Conservation (phyloP, 1,284 basidiomycete species). For the Tetrapyrgos nigripes region DNA sequence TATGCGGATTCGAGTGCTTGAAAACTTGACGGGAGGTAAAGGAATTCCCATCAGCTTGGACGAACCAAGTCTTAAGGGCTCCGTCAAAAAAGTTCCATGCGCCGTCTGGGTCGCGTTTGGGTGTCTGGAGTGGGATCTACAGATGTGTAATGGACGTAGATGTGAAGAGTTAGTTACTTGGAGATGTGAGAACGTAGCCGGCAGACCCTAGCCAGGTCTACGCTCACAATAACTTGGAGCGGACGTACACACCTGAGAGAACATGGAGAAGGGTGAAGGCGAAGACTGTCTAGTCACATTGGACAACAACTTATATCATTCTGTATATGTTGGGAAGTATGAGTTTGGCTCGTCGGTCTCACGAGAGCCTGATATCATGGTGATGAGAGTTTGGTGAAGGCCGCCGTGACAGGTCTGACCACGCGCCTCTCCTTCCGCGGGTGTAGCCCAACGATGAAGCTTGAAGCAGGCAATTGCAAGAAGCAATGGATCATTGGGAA, state of each 20-base stretch:
- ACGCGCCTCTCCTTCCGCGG: too few relatives aligned
- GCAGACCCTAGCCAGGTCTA: too few relatives aligned
- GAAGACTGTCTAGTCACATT: neutral
- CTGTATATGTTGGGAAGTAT: neutral
- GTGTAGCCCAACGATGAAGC: too few relatives aligned
- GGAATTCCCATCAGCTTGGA: slow-evolving; percentile 21
- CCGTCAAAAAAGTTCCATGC: slow-evolving; percentile 35
- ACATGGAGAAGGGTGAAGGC: neutral
- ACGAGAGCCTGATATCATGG: too few relatives aligned
- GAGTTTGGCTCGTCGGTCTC: neutral
- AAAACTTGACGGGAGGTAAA: slow-evolving; percentile 33
- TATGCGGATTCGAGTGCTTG: slow-evolving; percentile 31
- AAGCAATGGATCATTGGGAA: too few relatives aligned
- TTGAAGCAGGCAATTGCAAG: too few relatives aligned
- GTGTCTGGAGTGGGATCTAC: slow-evolving; percentile 25
- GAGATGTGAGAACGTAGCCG: neutral
- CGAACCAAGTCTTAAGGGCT: slow-evolving; percentile 30
- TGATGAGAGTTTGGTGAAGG: too few relatives aligned
- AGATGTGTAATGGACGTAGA: neutral
- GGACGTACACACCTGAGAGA: neutral
- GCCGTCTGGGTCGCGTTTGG: slow-evolving; percentile 28
- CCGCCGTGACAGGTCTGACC: too few relatives aligned
- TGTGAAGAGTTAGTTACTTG: neutral
- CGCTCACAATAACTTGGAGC: too few relatives aligned
- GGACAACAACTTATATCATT: neutral